Percentiles rank a stretch among this genome's conserved stretches.
These are phyloP conservation scores for Ophiostoma ulmi DNA, from an alignment of 2,329 filamentous ascomycete species.

Conservation along the genomic window DNA sequence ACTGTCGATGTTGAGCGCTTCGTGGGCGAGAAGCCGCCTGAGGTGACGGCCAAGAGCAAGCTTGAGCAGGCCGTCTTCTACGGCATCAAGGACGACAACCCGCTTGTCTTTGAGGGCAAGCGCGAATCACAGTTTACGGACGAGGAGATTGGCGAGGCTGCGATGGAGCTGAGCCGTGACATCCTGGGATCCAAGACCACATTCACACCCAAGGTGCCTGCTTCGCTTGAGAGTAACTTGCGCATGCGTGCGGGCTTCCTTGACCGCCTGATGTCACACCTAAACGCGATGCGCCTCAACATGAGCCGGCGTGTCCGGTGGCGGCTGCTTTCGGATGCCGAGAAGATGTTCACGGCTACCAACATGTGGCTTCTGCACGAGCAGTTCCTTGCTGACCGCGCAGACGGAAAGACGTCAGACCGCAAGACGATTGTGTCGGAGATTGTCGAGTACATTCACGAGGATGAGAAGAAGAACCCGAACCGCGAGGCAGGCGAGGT, in stretches of 20 bases:
- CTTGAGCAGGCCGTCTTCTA: slow-evolving; percentile 95
- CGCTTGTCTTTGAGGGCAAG: slow-evolving; percentile 74
- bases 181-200: slow-evolving; percentile 72
- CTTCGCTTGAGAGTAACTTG: slow-evolving; percentile 77
- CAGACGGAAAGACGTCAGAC: slow-evolving; percentile 43
- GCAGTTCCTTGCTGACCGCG: slow-evolving; percentile 54
- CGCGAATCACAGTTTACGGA: slow-evolving; percentile 61
- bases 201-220: slow-evolving; percentile 66
- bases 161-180: slow-evolving; percentile 71
- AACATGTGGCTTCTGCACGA: slow-evolving; percentile 80
- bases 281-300: slow-evolving; percentile 60
- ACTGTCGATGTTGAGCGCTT: slow-evolving; percentile 57
- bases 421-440: slow-evolving; percentile 68
- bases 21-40: slow-evolving; percentile 51
- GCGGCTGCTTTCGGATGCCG: slow-evolving; percentile 80
- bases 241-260: slow-evolving; percentile 67
- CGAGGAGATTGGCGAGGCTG: slow-evolving; percentile 69
- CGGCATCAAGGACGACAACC: slow-evolving; percentile 72
- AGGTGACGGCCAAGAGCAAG: slow-evolving; percentile 78
- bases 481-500: slow-evolving; percentile 62
- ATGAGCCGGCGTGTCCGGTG: slow-evolving; percentile 67
- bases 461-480: slow-evolving; percentile 66
- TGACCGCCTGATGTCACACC: slow-evolving; percentile 65
- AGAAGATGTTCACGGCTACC: slow-evolving; percentile 77
- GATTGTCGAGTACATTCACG: slow-evolving; percentile 69